Conservation (phyloP, 371 early-diverging fungal species). For the Dichotomocladium elegans region DNA sequence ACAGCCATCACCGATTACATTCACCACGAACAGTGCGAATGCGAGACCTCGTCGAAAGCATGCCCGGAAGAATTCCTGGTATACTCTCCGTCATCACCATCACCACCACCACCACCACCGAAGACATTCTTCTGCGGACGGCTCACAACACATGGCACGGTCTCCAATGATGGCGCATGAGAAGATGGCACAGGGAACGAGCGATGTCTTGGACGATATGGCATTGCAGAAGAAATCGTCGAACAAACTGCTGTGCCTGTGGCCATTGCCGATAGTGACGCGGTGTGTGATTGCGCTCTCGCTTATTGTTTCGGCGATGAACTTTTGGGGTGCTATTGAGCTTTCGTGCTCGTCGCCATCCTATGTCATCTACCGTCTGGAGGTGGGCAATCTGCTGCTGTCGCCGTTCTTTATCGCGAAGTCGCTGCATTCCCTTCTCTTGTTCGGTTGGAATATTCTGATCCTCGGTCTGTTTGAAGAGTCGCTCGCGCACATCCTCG, state of each 20-base stretch:
- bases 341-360: constrained; percentile 44
- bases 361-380: constrained; percentile 36
- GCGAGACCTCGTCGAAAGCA: constrained; percentile 5
- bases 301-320: constrained; percentile 32
- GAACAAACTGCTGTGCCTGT: constrained; percentile 41
- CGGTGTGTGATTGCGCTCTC: constrained; percentile 41
- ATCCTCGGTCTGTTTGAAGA: constrained; percentile 50
- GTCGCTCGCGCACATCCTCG: constrained; percentile 41
- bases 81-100: constrained; percentile 3
- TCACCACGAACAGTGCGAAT: too few species aligned
- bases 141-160: too few species aligned
- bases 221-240: too few species aligned
- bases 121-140: too few species aligned
- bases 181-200: too few species aligned
- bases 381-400: constrained; percentile 30
- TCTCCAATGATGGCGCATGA: too few species aligned
- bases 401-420: constrained; percentile 45
- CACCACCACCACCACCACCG: neutral
- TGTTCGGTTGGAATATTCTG: constrained; percentile 44
- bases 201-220: too few species aligned
- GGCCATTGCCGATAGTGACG: constrained; percentile 50
- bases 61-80: constrained; percentile 5
- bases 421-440: constrained; percentile 23
- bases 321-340: constrained; percentile 16
- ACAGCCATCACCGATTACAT: neutral